Evolutionary conservation across 805 yeast species (phyloP).

Genomic region (Candida khao-thaluensis): DNA sequence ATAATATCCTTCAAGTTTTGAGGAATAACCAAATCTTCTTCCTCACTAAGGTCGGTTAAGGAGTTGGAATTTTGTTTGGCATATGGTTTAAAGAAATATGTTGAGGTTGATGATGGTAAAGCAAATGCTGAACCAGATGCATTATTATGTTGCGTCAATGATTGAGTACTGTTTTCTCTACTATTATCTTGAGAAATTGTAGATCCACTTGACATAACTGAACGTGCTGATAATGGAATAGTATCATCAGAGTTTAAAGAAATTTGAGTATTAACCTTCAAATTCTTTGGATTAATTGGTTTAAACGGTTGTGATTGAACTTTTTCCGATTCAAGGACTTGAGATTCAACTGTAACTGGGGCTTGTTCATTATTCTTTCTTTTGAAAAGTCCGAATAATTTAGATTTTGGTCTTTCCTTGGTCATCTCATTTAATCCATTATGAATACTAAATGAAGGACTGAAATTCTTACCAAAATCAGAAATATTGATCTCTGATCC

Average conservation of each 20-base stretch:
- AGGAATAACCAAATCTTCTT: constrained; percentile 30
- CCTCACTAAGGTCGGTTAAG: constrained; percentile 3
- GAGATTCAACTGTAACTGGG: background rate
- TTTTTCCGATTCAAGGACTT: too few relatives aligned
- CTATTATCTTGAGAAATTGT: constrained; percentile 12
- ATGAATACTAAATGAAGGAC: constrained; percentile 33
- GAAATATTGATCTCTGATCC: constrained; percentile 41
- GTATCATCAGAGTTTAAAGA: constrained; percentile 15
- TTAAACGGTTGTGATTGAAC: constrained; percentile 3
- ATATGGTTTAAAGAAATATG: constrained; percentile 37
- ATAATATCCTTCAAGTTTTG: constrained; percentile 35
- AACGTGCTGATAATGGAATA: constrained; percentile 16
- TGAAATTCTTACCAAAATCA: constrained; percentile 39
- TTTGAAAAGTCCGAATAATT: constrained; percentile 34
- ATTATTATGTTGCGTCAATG: constrained; percentile 15
- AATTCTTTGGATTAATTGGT: constrained; percentile 13
- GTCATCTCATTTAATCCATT: constrained; percentile 12
- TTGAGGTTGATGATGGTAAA: constrained; percentile 44
- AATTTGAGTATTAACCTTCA: constrained; percentile 15
- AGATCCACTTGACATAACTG: constrained; percentile 17
- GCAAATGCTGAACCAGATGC: constrained; percentile 36
- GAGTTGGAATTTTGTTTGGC: constrained; percentile 14
- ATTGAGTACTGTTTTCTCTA: constrained; percentile 4
- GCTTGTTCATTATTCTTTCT: constrained; percentile 14
- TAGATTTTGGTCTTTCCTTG: constrained; percentile 26